A percentile compares a stretch with the other conserved stretches of the same genome.
phyloP scores from a whole-genome alignment of 2,329 filamentous ascomycete species.

The Fusarium sarcochroum region DNA sequence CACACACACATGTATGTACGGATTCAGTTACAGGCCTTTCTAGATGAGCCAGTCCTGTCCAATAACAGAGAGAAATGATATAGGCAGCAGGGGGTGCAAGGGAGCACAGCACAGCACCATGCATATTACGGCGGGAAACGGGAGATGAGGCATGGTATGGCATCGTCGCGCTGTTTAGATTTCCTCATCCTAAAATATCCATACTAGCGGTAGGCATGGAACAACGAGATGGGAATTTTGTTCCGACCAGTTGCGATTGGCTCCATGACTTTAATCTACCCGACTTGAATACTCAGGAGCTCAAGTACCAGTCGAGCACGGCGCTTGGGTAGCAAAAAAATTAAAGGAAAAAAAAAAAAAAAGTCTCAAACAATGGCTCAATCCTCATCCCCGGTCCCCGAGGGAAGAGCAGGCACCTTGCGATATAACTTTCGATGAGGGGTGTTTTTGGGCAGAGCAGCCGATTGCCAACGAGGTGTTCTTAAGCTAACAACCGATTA shows the following conservation, averaged over 20 bases:
- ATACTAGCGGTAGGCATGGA: slow-evolving; percentile 17
- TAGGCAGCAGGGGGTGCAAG: slow-evolving; percentile 25
- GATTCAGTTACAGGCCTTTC: slow-evolving; percentile 27
- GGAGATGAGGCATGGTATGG: slow-evolving; percentile 39
- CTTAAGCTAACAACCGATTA: slow-evolving; percentile 40
- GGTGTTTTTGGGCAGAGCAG: slow-evolving; percentile 37
- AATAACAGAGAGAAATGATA: slow-evolving; percentile 18
- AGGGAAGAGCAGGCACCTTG: slow-evolving; percentile 25
- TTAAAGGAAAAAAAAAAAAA: background rate
- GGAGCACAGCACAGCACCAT: slow-evolving; percentile 28
- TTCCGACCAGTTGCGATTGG: slow-evolving; percentile 30
- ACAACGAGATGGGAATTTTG: slow-evolving; percentile 23
- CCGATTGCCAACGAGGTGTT: slow-evolving; percentile 37
- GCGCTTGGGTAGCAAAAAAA: slow-evolving; percentile 13
- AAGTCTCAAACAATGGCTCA: slow-evolving; percentile 42
- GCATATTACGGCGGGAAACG: slow-evolving; percentile 35
- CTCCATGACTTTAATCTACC: slow-evolving; percentile 25
- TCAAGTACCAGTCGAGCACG: slow-evolving; percentile 16
- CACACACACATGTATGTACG: slow-evolving; percentile 13
- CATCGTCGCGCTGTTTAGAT: slow-evolving; percentile 16
- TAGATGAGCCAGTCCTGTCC: slow-evolving; percentile 18
- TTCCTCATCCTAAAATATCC: too few species aligned
- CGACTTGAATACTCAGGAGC: slow-evolving; percentile 17
- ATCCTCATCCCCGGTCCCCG: slow-evolving; percentile 14
- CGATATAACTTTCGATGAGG: slow-evolving; percentile 40